Conservation (phyloP, 2,329 filamentous ascomycete species). For the Magnaporthales sp. region DNA sequence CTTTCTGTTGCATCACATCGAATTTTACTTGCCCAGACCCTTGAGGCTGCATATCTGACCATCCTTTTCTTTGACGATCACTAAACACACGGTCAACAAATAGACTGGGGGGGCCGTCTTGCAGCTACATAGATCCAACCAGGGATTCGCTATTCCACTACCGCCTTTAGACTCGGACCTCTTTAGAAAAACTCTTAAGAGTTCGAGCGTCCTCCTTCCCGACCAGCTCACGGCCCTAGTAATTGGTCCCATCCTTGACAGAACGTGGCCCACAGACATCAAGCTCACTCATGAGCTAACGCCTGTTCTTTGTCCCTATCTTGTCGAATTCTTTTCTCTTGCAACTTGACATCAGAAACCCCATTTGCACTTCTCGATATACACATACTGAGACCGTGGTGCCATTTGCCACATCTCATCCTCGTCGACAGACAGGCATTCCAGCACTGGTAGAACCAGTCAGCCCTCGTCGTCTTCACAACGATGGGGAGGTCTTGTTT, state of each 20-base stretch:
- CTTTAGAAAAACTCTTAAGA: not conserved
- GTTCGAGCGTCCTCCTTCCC: not conserved
- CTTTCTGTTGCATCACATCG: conserved; percentile 5
- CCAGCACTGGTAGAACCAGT: not conserved
- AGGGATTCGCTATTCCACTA: not conserved
- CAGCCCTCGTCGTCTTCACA: not conserved
- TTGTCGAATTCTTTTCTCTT: not conserved
- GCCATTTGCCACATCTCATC: not conserved
- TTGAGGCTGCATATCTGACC: conserved; percentile 1
- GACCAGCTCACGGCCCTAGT: not conserved
- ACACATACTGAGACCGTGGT: not conserved
- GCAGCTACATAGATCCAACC: not conserved
- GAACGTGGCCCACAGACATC: not conserved
- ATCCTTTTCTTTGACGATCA: not conserved
- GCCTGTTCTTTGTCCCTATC: not conserved
- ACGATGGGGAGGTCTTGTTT: not conserved
- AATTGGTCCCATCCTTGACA: not conserved
- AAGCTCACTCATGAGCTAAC: not conserved
- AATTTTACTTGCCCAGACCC: not conserved
- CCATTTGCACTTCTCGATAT: not conserved
- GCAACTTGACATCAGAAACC: not conserved
- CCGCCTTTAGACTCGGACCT: not conserved
- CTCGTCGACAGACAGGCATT: not conserved
- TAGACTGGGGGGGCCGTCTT: not conserved
- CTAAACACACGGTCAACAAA: not conserved